Evolutionary conservation across 768 basidiomycete genomes (phyloP).

Genomic region (Tricholoma bakamatsutake): DNA sequence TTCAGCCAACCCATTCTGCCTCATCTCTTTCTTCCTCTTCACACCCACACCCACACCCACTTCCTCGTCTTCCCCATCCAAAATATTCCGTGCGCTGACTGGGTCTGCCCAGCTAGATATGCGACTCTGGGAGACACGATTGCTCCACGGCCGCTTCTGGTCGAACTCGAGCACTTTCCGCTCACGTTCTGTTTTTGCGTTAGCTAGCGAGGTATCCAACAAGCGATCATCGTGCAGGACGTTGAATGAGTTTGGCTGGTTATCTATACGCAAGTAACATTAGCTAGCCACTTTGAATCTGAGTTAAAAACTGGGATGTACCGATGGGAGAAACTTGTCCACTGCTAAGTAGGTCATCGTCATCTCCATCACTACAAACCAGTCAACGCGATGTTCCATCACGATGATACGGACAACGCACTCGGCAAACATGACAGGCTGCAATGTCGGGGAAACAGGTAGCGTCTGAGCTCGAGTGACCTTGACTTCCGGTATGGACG

Average conservation of each 20-base stretch:
- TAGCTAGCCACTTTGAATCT: neutral
- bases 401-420: slow-evolving; percentile 8
- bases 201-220: slow-evolving; percentile 13
- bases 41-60: slow-evolving; percentile 13
- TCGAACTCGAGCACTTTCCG: slow-evolving; percentile 32
- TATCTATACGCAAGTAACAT: slow-evolving; percentile 6
- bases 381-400: neutral
- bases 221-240: slow-evolving; percentile 13
- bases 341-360: slow-evolving; percentile 71
- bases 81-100: slow-evolving; percentile 31
- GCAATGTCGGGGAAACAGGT: slow-evolving; percentile 28
- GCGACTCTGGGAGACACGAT: slow-evolving; percentile 31
- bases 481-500: slow-evolving; percentile 8
- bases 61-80: slow-evolving; percentile 26
- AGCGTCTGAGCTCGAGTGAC: slow-evolving; percentile 5
- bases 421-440: slow-evolving; percentile 24
- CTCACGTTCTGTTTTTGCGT: slow-evolving; percentile 24
- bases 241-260: slow-evolving; percentile 17
- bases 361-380: slow-evolving; percentile 27
- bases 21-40: slow-evolving; percentile 14
- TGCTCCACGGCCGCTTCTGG: slow-evolving; percentile 34
- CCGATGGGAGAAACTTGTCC: slow-evolving; percentile 72
- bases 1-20: slow-evolving; percentile 2
- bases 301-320: slow-evolving; percentile 23
- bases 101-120: slow-evolving; percentile 55